phyloP scores from a whole-genome alignment of 495 filamentous ascomycete species.

The Beverwykella pulmonaria region DNA sequence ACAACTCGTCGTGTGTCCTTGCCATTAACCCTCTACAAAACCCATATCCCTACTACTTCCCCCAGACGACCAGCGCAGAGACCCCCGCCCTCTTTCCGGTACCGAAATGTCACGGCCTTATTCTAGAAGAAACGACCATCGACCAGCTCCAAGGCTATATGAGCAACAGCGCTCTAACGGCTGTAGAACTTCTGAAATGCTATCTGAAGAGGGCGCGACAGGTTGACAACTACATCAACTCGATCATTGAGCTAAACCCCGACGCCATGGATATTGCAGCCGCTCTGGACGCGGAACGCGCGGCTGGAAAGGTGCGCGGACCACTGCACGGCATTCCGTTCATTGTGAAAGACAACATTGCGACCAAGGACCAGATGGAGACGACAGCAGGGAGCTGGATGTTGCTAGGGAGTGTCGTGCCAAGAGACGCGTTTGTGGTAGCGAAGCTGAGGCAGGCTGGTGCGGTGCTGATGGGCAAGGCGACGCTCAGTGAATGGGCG shows the following conservation, averaged over 20 bases:
- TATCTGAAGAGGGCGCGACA: conserved; percentile 59
- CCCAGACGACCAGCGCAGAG: conserved; percentile 40
- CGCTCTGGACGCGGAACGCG: conserved; percentile 61
- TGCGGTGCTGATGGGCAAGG: conserved; percentile 69
- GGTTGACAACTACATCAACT: conserved; percentile 60
- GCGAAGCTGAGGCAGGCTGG: conserved; percentile 63
- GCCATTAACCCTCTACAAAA: conserved; percentile 22
- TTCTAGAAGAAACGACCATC: conserved; percentile 65
- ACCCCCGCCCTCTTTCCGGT: conserved; percentile 57
- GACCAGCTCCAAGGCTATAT: conserved; percentile 57
- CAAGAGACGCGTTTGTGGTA: conserved; percentile 67
- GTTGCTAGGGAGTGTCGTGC: conserved; percentile 65
- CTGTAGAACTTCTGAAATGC: conserved; percentile 55
- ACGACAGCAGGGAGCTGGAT: conserved; percentile 56
- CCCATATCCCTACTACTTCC: conserved; percentile 53
- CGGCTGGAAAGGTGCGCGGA: conserved; percentile 56
- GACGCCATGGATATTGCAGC: conserved; percentile 62
- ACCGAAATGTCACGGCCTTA: conserved; percentile 61
- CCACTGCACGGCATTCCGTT: conserved; percentile 74
- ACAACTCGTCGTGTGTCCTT: conserved; percentile 10
- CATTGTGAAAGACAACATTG: conserved; percentile 66
- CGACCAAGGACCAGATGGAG: conserved; percentile 47
- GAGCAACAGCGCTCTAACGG: conserved; percentile 50
- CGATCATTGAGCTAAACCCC: conserved; percentile 65
- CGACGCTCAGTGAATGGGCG: conserved; percentile 73